These are phyloP conservation scores for Aspergillus sp. DNA, from an alignment of 2,329 filamentous ascomycete genomes.

Conservation along the genomic window DNA sequence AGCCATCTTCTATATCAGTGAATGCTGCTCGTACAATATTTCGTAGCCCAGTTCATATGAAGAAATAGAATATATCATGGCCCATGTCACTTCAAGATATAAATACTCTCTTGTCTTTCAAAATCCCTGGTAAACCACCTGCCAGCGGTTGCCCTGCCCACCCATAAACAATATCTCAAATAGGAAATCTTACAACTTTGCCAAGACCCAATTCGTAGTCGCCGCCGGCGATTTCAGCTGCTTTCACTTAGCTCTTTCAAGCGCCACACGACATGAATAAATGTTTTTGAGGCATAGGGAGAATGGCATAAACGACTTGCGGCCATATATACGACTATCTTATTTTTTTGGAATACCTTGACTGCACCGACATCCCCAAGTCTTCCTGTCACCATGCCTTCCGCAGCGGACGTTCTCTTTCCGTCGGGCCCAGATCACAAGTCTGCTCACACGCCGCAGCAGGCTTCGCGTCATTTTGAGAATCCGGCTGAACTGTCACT, in stretches of 20 bases:
- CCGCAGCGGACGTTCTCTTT: conserved; percentile 30
- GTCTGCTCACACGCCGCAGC: conserved; percentile 25
- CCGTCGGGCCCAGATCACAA: conserved; percentile 35
- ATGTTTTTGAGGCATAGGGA: background rate
- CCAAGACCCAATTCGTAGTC: conserved; percentile 23
- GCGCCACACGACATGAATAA: background rate
- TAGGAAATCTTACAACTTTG: conserved; percentile 26
- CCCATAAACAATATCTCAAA: conserved; percentile 17
- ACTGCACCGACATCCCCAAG: background rate
- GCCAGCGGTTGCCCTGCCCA: conserved; percentile 28
- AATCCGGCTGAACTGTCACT: conserved; percentile 11
- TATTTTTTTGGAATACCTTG: background rate
- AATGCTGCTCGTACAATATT: too few species aligned
- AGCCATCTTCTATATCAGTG: too few species aligned
- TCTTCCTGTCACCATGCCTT: conserved; percentile 29
- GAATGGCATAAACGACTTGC: background rate
- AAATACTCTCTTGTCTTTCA: background rate
- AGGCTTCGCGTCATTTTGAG: conserved; percentile 11
- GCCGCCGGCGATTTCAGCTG: background rate
- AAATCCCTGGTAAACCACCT: conserved; percentile 2
- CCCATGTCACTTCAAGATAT: background rate
- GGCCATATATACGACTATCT: background rate
- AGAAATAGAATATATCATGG: too few species aligned
- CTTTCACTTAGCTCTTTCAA: conserved; percentile 1
- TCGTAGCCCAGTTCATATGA: too few species aligned